These are phyloP conservation scores for Hypomyces rosellus DNA, from an alignment of 2,329 filamentous ascomycete genomes.

Conservation along the genomic window DNA sequence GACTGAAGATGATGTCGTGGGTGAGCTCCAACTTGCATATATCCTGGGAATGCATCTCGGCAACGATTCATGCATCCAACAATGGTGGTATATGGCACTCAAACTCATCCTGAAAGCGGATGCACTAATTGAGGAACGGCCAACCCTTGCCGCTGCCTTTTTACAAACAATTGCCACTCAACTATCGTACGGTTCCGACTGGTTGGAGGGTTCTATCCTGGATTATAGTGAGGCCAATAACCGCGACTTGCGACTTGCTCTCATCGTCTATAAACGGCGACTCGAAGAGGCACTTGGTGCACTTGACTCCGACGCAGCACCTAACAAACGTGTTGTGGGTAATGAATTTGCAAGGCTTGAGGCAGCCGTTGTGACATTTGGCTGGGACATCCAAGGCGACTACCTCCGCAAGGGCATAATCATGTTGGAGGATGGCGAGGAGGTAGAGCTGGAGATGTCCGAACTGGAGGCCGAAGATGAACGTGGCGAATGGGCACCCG, in stretches of 20 bases:
- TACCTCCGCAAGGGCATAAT: conserved; percentile 43
- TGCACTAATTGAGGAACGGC: conserved; percentile 35
- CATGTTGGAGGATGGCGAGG: conserved; percentile 48
- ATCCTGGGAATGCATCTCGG: conserved; percentile 51
- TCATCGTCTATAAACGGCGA: conserved; percentile 49
- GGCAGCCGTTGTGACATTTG: conserved; percentile 33
- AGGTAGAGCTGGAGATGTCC: conserved; percentile 40
- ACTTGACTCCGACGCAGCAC: conserved; percentile 27
- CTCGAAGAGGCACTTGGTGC: conserved; percentile 41
- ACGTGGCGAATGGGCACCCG: conserved; percentile 46
- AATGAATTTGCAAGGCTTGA: conserved; percentile 39
- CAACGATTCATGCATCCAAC: conserved; percentile 53
- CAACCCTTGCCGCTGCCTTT: conserved; percentile 40
- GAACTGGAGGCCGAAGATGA: conserved; percentile 51
- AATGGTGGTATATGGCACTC: conserved; percentile 54
- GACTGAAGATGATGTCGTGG: conserved; percentile 41
- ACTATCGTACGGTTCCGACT: conserved; percentile 44
- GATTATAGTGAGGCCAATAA: conserved; percentile 28
- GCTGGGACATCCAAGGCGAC: conserved; percentile 50
- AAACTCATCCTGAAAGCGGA: conserved; percentile 47
- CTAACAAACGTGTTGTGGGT: conserved; percentile 38
- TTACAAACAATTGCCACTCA: conserved; percentile 49
- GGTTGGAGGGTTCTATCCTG: conserved; percentile 40
- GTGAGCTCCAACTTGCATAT: conserved; percentile 56
- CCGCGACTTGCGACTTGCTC: conserved; percentile 36